Base-by-base conservation (phyloP, 345 rosid species). In the Eucalyptus albens region DNA sequence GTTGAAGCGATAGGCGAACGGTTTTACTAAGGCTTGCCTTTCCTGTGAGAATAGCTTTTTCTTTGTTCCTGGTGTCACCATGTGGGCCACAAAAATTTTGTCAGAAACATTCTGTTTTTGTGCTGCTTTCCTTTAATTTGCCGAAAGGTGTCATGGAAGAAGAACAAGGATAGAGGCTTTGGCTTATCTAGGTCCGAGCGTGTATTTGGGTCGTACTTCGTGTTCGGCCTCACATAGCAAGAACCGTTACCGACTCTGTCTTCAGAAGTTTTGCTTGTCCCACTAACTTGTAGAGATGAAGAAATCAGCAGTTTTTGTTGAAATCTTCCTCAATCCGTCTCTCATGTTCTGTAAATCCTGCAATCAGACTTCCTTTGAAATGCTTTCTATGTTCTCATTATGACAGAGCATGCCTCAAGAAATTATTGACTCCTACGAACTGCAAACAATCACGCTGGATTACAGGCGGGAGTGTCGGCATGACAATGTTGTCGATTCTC, bases 401-500 rank as follows among this genome's bases (percentile, higher is more conserved):
- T 93, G 89, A 88, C 95, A 97, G 99, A 97, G 99, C 95, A 92
- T 97, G 91, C 99, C 99, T 87, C 96, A 96, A 93, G 98, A 96
- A 87, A 91, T 97, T 65, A 94, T 97, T 4, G 96, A 97, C 90
- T 96, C 96, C 44, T 96, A 96, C 26, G 98, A 98, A 93, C 95
- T 98, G 69, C 92, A 97, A 90, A 93, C 96, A 4, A 96, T 98
- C 88, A 98, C 98, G 33, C 90, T 97, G 88, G 99, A 97, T 85
- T 98, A 95, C 94, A 92, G 98, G 90, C 92, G 97, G 89, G 99
- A 98, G 91, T 97, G 99, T 93, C 97, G 95, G 85, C 98, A 93
- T 62, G 94, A 95, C 26, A 96, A 98, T 89, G 87, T 95, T 14
- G 99, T 98, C 17, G 97, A 97, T 94, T 97, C 99, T 45, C 95